These are phyloP conservation scores for Pseudogymnoascus sp. DNA, from an alignment of 2,329 filamentous ascomycete genomes.

Conservation along the genomic window DNA sequence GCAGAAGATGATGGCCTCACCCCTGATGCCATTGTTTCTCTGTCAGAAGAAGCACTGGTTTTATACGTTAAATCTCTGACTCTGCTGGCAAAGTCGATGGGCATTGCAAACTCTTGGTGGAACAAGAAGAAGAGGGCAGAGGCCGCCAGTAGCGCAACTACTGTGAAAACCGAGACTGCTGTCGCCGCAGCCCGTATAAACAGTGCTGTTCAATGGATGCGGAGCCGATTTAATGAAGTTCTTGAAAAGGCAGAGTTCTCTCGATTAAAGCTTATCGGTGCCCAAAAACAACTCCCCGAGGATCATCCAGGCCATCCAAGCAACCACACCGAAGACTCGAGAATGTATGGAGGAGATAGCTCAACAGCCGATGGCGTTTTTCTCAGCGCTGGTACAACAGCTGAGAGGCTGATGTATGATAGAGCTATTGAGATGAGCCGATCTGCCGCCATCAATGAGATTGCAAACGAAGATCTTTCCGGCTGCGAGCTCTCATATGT, in stretches of 20 bases:
- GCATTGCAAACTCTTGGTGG: slow-evolving; percentile 92
- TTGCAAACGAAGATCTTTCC: slow-evolving; percentile 77
- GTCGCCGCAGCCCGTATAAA: slow-evolving; percentile 62
- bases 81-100: slow-evolving; percentile 87
- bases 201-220: slow-evolving; percentile 90
- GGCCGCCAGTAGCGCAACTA: slow-evolving; percentile 34
- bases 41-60: slow-evolving; percentile 91
- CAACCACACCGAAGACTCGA: slow-evolving; percentile 58
- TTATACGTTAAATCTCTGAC: slow-evolving; percentile 92
- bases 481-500: slow-evolving; percentile 90
- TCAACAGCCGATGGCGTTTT: slow-evolving; percentile 69
- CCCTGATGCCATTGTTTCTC: slow-evolving; percentile 70
- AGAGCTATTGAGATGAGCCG: slow-evolving; percentile 95
- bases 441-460: slow-evolving; percentile 87
- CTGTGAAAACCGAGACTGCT: slow-evolving; percentile 33
- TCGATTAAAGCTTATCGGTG: slow-evolving; percentile 77
- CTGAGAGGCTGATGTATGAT: slow-evolving; percentile 97
- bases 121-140: slow-evolving; percentile 64
- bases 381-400: slow-evolving; percentile 80
- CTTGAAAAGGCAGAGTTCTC: slow-evolving; percentile 93
- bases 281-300: slow-evolving; percentile 71
- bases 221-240: slow-evolving; percentile 90
- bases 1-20: slow-evolving; percentile 71
- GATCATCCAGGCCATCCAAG: slow-evolving; percentile 81
- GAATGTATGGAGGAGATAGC: slow-evolving; percentile 41